Evolutionary conservation across 106 monocot genomes (phyloP), one percentile per base, ranked within the genome.

Genomic region (Allium cepa): DNA sequence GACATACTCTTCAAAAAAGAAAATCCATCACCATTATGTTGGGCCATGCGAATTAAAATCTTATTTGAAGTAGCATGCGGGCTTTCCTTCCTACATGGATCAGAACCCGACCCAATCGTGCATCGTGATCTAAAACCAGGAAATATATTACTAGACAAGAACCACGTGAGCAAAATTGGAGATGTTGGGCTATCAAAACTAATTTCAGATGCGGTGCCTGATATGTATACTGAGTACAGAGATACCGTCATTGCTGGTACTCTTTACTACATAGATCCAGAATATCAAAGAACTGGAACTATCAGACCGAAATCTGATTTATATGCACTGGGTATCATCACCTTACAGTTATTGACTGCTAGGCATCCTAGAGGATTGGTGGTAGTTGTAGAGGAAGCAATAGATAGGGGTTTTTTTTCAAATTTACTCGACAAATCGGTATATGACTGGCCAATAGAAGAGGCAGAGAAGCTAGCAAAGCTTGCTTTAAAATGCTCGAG

Each of bases 51-150:
- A 6, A 83, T 95, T 59, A 85, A 80, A 17, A 85, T 95, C 56
- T 50, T 91, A 13, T 77, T 83, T 46, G 94, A 95, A 69, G 94
- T 95, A 47, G 90, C 88, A 2, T 79, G 85, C 36, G 90, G 81
- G 1, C 83, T 95, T 56, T 82, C 88, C 7, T 95, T 91, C 53
- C 65, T 95, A 50, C 94, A 95, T 70, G 77, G 72, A 26, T 71
- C 77, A 47, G 88, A 91, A 68, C 94, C 94, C 10, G 87, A 91
- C 26, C 91, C 94, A 27, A 81, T 95, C 7, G 88, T 95, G 57
- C 94, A 95, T 56, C 87, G 94, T 11, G 94, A 95, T 68, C 74
- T 95, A 28, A 95, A 95, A 72, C 94, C 94, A 5, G 87, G 77
- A 47, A 95, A 95, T 65, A 95, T 95, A 52, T 81, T 95, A 48